A percentile compares a stretch with the other conserved stretches of the same genome.
These are phyloP conservation scores for Dryas octopetala DNA, from an alignment of 306 rosid species.

Conservation along the genomic window DNA sequence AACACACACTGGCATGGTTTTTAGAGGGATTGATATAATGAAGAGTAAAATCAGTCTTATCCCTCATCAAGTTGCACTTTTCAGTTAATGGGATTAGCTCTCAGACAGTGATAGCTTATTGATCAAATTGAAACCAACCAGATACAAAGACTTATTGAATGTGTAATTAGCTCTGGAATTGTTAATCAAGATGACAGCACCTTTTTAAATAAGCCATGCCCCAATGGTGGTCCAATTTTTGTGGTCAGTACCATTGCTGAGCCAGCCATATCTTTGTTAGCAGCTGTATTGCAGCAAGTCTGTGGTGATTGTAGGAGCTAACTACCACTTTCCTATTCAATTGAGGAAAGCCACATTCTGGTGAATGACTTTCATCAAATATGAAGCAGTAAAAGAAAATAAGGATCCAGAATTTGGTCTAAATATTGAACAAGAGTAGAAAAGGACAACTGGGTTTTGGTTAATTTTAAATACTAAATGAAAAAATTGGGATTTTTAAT, in stretches of 20 bases:
- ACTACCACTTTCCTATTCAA: neutral
- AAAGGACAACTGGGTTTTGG: slow-evolving; percentile 20
- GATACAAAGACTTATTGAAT: slow-evolving; percentile 37
- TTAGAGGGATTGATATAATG: slow-evolving; percentile 18
- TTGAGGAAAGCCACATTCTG: neutral
- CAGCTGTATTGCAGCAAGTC: slow-evolving; percentile 1
- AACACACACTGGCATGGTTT: slow-evolving; percentile 7
- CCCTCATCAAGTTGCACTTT: slow-evolving; percentile 8
- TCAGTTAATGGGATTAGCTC: slow-evolving; percentile 22
- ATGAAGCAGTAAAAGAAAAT: neutral
- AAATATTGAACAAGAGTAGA: slow-evolving; percentile 8
- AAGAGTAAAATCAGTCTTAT: slow-evolving; percentile 21
- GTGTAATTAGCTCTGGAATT: slow-evolving; percentile 36
- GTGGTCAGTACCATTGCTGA: slow-evolving; percentile 46
- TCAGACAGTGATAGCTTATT: slow-evolving; percentile 42
- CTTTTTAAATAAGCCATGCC: slow-evolving; percentile 45
- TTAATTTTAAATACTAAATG: neutral
- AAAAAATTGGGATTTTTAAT: slow-evolving; percentile 1
- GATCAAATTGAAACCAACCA: slow-evolving; percentile 34
- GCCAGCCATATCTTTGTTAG: slow-evolving; percentile 46
- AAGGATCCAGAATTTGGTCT: neutral
- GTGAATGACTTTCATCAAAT: neutral
- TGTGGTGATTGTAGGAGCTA: slow-evolving; percentile 11
- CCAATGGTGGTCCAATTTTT: slow-evolving; percentile 58
- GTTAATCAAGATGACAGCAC: slow-evolving; percentile 39